Evolutionary conservation across 192 early-diverging fungal genomes (phyloP).

Genomic region (Mortierella hygrophila): DNA sequence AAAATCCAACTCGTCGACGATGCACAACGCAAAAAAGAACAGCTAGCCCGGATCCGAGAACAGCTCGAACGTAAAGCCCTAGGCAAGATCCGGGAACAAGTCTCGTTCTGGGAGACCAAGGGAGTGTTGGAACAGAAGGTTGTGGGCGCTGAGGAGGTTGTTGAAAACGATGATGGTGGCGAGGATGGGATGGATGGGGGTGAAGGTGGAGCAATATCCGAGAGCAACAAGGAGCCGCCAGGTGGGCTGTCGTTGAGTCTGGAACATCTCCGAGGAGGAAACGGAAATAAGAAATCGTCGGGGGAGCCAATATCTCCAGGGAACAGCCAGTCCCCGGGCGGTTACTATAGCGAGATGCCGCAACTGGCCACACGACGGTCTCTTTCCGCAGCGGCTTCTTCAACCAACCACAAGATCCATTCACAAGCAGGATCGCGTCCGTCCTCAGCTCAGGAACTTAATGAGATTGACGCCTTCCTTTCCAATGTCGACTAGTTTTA

Average conservation of each 20-base stretch:
- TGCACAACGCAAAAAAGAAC: slow-evolving; percentile 46
- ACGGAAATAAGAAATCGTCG: neutral
- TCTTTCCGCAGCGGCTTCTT: neutral
- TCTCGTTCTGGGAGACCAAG: slow-evolving; percentile 45
- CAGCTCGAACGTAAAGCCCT: slow-evolving; percentile 19
- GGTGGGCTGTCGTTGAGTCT: neutral
- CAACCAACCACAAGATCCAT: neutral
- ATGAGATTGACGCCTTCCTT: neutral
- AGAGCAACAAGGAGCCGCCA: neutral
- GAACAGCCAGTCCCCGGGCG: neutral
- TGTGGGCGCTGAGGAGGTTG: slow-evolving; percentile 23
- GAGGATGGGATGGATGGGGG: neutral
- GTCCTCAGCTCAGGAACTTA: neutral
- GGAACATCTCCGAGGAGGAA: neutral
- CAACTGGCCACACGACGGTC: neutral
- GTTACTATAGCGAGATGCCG: neutral
- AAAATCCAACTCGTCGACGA: slow-evolving; percentile 36
- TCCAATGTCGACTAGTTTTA: neutral
- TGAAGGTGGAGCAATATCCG: neutral
- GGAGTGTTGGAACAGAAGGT: slow-evolving; percentile 48
- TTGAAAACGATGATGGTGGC: slow-evolving; percentile 6
- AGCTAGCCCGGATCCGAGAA: slow-evolving; percentile 38
- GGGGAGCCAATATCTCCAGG: slow-evolving; percentile 15
- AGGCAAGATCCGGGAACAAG: slow-evolving; percentile 40
- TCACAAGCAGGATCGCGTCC: neutral